Base-by-base conservation (phyloP, 805 yeast genomes). In the Ogataea nakhonphanomensis region DNA sequence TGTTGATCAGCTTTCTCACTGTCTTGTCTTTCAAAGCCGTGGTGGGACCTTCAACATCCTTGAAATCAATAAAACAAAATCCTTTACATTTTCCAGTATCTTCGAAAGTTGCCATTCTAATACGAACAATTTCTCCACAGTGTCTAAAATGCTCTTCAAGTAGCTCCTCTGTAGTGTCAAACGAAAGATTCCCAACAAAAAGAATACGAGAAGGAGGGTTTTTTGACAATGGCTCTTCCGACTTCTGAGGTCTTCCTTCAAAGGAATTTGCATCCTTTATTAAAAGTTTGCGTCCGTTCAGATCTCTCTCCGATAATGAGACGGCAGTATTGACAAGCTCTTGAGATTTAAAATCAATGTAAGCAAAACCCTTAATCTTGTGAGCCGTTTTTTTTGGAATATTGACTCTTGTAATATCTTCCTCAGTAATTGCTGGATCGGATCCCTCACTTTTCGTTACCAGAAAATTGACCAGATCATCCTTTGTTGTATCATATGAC, bases 101-200 rank as follows among this genome's bases (percentile, higher is more conserved):
- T 65, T 93, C 89, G 64, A 91, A 91, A n/a, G 99, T 90, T 3
- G 98, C 98, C 95, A 90, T 91, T 62, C 99, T 77, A 39, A 91
- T 78, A 50, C 78, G 78, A 22, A 71, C 65, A 44, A 95, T 91
- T 48, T 84, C 89, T 28, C 98, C 97, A 65, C 95, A 89, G 55
- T 84, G 91, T 62, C 84, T 83, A 70, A 91, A 91, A 48, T 86
- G 95, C 51, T 79, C 83, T 49, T 78, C 80, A 31, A 91, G 67
- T 47, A 79, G 63, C 23, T 84, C 95, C 45, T 84, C 80, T 1
- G 95, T 85, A 8, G 97, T 86, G 58, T 90, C 97, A 57, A 88
- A 93, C 0, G 97, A 81, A 32, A 93, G 69, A 59, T 93, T 93
- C 31, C 99, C 98, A 13, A 91, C 95, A 57, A 93, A 93, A 41